Base-by-base conservation (phyloP, 2,329 filamentous ascomycete genomes). In the Trichoderma koningii region DNA sequence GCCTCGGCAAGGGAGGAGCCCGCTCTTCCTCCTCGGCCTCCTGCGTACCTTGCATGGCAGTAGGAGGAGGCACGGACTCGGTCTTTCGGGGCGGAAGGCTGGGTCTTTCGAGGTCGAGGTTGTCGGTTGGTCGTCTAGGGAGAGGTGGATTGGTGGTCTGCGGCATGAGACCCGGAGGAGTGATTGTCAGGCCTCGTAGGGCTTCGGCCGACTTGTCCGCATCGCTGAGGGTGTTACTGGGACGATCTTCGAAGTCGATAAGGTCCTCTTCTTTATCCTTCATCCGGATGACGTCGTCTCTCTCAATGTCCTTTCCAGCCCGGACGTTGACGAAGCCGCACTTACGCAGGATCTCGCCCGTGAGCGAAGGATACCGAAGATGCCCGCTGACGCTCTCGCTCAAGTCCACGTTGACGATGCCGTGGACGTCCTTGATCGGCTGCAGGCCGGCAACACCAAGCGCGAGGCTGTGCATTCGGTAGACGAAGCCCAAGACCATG, bases 371-470 rank as follows among this genome's bases (percentile, higher is more conserved):
- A 68, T 83, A 86, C 28, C 83, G 79, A 52, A 85, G 72, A 68
- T 87, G 83, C 5, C 82, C 82, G 69, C 76, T 79, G 56, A 86
- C 82, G n/a, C 81, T 77, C 5, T 79, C 78, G 67, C 81, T 85
- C 26, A 86, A 75, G 64, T 86, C 75, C 17, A 86, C 70, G 67
- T 86, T 86, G 67, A 82, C 75, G 73, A 95, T 83, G 2, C 89
- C 89, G 5, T 85, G 82, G 17, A 93, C 85, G 9, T 82, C 84
- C 65, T 87, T 71, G 26, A 96, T 85, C 38, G 87, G 82, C 73
- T 97, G 90, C 1, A 98, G 79, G 0, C 93, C 94, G 0, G 93
- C 93, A 48, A 97, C 86, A 3, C 93, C 93, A 47, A 91, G 84
- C 68, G 95, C 89, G 30, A 96, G 85, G 66, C 89, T 93, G 47